Percentiles rank a stretch among this genome's conserved stretches.
Evolutionary conservation across 805 yeast genomes (phyloP).

Genomic region (Limtongia smithiae): DNA sequence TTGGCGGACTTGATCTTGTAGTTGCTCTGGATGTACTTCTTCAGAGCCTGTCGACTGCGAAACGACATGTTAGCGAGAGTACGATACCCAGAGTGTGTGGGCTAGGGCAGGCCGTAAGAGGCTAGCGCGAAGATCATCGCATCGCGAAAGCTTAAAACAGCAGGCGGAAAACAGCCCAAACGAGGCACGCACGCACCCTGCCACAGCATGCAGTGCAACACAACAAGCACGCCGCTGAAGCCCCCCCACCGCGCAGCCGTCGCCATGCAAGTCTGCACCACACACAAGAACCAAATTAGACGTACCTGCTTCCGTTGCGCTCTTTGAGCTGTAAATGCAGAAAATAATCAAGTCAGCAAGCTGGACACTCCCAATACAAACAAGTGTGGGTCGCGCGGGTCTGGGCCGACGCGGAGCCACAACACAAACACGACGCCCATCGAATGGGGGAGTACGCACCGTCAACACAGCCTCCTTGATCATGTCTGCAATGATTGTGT

Average conservation of each 20-base stretch:
- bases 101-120: too few species aligned
- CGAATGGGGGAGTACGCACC: slow-evolving; percentile 11
- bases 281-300: background rate
- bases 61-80: too few species aligned
- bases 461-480: slow-evolving; percentile 58
- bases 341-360: background rate
- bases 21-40: slow-evolving; percentile 71
- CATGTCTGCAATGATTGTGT: slow-evolving; percentile 44
- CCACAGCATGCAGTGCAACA: slow-evolving; percentile 2
- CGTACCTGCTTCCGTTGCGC: slow-evolving; percentile 55
- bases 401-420: background rate
- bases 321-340: slow-evolving; percentile 55
- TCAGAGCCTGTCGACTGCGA: slow-evolving; percentile 74
- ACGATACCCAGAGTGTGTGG: too few species aligned
- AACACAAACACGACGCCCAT: background rate
- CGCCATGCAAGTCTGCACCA: too few species aligned
- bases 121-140: too few species aligned
- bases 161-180: slow-evolving; percentile 1
- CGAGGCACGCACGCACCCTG: background rate
- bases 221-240: background rate
- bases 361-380: too few species aligned
- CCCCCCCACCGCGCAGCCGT: too few species aligned
- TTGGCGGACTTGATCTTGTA: slow-evolving; percentile 55
- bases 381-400: too few species aligned
- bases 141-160: slow-evolving; percentile 27